Conservation (phyloP, 257 asterid genomes). For the Ajuga chamaepitys region DNA sequence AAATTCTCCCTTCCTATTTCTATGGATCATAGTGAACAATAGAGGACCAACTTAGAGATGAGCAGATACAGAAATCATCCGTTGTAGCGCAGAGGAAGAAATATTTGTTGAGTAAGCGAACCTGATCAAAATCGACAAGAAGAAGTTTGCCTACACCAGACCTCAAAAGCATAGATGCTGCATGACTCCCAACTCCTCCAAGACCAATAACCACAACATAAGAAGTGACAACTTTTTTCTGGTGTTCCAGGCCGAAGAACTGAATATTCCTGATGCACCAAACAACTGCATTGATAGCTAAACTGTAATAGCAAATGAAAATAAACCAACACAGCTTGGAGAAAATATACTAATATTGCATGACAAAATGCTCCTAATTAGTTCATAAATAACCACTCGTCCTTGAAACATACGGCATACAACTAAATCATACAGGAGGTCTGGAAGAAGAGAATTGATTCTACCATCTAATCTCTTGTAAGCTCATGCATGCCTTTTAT, state of each 20-base stretch:
- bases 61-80: not conserved
- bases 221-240: conserved; percentile 68
- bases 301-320: not conserved
- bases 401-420: not conserved
- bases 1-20: not conserved
- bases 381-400: not conserved
- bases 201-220: conserved; percentile 94
- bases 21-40: not conserved
- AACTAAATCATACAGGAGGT: not conserved
- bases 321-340: not conserved
- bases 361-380: not conserved
- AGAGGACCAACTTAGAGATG: not conserved
- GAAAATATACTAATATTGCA: not conserved
- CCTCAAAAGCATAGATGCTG: conserved; percentile 95
- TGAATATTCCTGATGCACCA: conserved; percentile 67
- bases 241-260: conserved; percentile 81
- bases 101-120: conserved; percentile 11
- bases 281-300: not conserved
- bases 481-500: not conserved
- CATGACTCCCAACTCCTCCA: conserved; percentile 99
- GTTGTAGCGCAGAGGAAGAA: not conserved
- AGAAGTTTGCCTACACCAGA: conserved; percentile 90
- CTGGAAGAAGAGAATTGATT: not conserved
- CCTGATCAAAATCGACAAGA: conserved; percentile 97
- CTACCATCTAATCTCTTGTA: not conserved